Evolutionary conservation across 176 grass and related monocot species (phyloP).

Genomic region (Puya raimondii): DNA sequence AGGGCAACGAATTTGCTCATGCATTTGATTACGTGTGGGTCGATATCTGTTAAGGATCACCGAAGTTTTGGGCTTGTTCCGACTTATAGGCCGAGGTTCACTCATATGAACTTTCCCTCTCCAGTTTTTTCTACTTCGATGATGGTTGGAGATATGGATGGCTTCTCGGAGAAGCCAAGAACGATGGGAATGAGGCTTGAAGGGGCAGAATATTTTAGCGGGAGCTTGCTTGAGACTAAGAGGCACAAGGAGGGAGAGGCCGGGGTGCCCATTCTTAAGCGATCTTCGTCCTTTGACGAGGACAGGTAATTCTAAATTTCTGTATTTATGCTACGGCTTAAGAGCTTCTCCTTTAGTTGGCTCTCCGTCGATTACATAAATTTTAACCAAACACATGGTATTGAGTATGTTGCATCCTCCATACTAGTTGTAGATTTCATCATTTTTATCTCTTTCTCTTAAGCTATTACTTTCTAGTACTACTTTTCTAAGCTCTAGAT

Average conservation of each 20-base stretch:
- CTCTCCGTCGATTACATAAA: too few relatives aligned
- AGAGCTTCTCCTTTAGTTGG: neutral
- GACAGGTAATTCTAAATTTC: slow-evolving; percentile 47
- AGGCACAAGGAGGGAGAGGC: slow-evolving; percentile 38
- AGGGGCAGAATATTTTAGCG: slow-evolving; percentile 57
- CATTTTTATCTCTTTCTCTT: too few relatives aligned
- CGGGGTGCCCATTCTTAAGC: slow-evolving; percentile 29
- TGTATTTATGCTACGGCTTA: neutral
- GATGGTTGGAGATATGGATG: slow-evolving; percentile 36
- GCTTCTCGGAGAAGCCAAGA: slow-evolving; percentile 47
- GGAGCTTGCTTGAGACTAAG: slow-evolving; percentile 41
- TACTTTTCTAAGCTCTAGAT: too few relatives aligned
- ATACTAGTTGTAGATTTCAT: too few relatives aligned
- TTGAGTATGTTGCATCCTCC: too few relatives aligned
- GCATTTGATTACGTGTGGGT: slow-evolving; percentile 84
- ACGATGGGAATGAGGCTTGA: slow-evolving; percentile 32
- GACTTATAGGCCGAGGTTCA: slow-evolving; percentile 70
- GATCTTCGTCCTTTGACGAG: slow-evolving; percentile 52
- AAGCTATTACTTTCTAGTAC: too few relatives aligned
- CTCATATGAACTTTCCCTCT: slow-evolving; percentile 64
- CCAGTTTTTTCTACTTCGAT: slow-evolving; percentile 56
- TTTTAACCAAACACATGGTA: neutral
- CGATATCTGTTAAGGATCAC: slow-evolving; percentile 81
- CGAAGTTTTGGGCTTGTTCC: slow-evolving; percentile 70
- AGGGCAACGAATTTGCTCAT: slow-evolving; percentile 84